Percentiles rank a stretch among this genome's conserved stretches.
These are phyloP conservation scores for Claviceps digitariae DNA, from an alignment of 2,329 filamentous ascomycete genomes.

Conservation along the genomic window DNA sequence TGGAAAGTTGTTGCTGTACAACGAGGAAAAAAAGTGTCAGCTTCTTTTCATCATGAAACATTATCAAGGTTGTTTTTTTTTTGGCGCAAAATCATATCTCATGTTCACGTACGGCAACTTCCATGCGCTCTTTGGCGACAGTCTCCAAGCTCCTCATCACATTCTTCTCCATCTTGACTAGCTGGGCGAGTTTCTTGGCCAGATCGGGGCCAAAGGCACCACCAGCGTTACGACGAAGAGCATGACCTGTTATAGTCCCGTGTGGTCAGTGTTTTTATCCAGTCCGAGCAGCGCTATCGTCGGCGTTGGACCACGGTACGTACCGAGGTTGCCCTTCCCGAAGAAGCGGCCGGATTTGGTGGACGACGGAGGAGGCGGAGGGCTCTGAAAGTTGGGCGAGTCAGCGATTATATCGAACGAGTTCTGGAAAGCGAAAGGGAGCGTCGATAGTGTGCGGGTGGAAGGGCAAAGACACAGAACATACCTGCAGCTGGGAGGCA, in stretches of 20 bases:
- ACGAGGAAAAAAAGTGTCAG: not conserved
- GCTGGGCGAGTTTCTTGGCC: slow-evolving; percentile 90
- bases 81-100: not conserved
- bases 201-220: slow-evolving; percentile 75
- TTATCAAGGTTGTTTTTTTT: too few species aligned
- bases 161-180: slow-evolving; percentile 99
- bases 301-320: slow-evolving; percentile 22
- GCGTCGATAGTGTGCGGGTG: not conserved
- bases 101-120: slow-evolving; percentile 59
- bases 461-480: not conserved
- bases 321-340: slow-evolving; percentile 74
- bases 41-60: too few species aligned
- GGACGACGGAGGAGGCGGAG: slow-evolving; percentile 77
- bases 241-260: slow-evolving; percentile 34
- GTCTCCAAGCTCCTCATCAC: slow-evolving; percentile 97
- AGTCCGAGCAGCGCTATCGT: not conserved
- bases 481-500: slow-evolving; percentile 58
- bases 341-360: slow-evolving; percentile 89
- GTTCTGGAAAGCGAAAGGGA: not conserved
- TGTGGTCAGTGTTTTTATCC: not conserved
- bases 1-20: slow-evolving; percentile 84
- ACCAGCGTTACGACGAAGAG: slow-evolving; percentile 58
- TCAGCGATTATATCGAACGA: not conserved
- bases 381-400: slow-evolving; percentile 49
- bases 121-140: slow-evolving; percentile 93